Evolutionary conservation across 306 rosid genomes (phyloP).

Genomic region (Glycine tomentella): DNA sequence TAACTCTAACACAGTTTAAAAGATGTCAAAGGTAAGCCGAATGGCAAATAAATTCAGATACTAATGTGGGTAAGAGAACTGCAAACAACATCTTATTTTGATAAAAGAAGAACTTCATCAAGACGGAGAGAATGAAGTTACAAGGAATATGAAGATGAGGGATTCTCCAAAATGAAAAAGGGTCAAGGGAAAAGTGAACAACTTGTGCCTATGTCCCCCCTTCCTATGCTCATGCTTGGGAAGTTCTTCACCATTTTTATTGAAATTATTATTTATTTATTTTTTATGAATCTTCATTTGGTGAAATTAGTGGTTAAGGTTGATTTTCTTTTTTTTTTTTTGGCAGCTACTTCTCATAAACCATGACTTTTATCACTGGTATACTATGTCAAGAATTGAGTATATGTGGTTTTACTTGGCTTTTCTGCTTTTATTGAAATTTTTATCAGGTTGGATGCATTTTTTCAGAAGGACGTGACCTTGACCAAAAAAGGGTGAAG

Average conservation of each 20-base stretch:
- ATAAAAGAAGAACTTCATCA: background rate
- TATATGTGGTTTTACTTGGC: slow-evolving; percentile 15
- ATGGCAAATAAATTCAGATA: no score
- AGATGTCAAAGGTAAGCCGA: no score
- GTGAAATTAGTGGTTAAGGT: background rate
- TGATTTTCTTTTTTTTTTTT: background rate
- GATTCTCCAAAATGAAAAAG: background rate
- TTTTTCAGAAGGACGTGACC: slow-evolving; percentile 58
- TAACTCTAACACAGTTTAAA: background rate
- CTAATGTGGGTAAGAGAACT: background rate
- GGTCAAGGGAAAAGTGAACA: background rate
- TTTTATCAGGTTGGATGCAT: slow-evolving; percentile 78
- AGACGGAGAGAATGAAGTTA: background rate
- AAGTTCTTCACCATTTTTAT: background rate
- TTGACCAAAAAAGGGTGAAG: slow-evolving; percentile 61
- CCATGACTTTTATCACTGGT: background rate
- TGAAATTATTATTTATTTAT: background rate
- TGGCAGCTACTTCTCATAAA: background rate
- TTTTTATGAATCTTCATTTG: slow-evolving; percentile 1
- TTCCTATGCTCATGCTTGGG: background rate
- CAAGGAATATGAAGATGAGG: slow-evolving; percentile 10
- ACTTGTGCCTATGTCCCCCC: background rate
- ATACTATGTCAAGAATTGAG: background rate
- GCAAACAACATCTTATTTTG: slow-evolving; percentile 8
- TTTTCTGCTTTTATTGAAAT: slow-evolving; percentile 25